Percentiles rank a stretch among this genome's conserved stretches.
Conservation (phyloP, 179 eudicot genomes). For the Gypsophila paniculata region DNA sequence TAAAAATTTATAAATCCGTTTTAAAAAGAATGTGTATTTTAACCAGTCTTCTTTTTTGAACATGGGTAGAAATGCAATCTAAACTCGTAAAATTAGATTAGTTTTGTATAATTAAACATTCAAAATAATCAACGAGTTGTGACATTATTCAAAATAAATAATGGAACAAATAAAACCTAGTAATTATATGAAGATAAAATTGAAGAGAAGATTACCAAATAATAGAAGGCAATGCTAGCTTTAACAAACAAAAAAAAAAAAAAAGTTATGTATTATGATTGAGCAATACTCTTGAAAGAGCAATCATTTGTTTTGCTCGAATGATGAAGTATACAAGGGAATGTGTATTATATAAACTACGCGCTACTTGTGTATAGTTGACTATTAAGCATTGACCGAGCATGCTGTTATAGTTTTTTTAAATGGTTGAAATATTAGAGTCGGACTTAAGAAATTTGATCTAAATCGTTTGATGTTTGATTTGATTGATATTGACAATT, state of each 20-base stretch:
- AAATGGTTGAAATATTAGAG: not conserved
- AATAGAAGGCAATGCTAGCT: not conserved
- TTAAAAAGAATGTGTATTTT: not conserved
- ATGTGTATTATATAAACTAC: not conserved
- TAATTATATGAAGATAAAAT: too few relatives aligned
- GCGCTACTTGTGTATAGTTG: not conserved
- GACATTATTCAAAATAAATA: too few relatives aligned
- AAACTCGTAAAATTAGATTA: not conserved
- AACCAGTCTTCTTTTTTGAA: too few relatives aligned
- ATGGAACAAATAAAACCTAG: not conserved
- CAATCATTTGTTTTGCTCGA: not conserved
- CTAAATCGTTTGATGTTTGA: too few relatives aligned
- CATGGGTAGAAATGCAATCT: too few relatives aligned
- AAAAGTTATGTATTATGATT: not conserved
- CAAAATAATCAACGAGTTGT: not conserved
- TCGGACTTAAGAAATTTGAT: too few relatives aligned
- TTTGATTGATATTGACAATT: too few relatives aligned
- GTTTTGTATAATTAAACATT: too few relatives aligned
- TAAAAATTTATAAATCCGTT: too few relatives aligned
- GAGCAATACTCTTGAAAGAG: not conserved
- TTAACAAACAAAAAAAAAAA: too few relatives aligned
- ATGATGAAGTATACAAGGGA: not conserved
- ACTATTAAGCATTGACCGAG: not conserved
- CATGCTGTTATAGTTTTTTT: not conserved
- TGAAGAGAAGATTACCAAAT: not conserved